These are phyloP conservation scores for Lachancea waltii DNA, from an alignment of 805 yeast genomes.

Conservation along the genomic window DNA sequence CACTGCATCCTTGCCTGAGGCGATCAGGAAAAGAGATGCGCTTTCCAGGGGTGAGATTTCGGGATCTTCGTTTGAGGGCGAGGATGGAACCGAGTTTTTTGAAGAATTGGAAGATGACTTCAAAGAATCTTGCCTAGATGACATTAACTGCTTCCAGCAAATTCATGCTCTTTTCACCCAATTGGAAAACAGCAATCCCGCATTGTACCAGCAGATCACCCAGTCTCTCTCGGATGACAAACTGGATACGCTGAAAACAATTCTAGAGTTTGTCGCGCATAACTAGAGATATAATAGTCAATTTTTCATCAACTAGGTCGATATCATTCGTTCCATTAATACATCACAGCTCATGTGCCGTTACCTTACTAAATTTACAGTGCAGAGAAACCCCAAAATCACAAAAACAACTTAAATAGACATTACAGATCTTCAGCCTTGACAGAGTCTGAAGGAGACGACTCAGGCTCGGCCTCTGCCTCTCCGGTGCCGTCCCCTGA, in stretches of 20 bases:
- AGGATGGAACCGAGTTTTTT: conserved; percentile 46
- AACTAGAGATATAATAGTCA: too few relatives aligned
- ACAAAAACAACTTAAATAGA: background rate
- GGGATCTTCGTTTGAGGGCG: conserved; percentile 24
- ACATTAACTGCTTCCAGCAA: conserved; percentile 59
- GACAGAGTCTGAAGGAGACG: conserved; percentile 8
- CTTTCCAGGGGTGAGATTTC: conserved; percentile 42
- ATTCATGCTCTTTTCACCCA: conserved; percentile 50
- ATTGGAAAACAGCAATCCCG: conserved; percentile 42
- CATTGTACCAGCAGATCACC: conserved; percentile 37
- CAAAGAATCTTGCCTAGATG: conserved; percentile 73
- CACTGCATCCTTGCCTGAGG: conserved; percentile 60
- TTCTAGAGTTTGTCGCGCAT: conserved; percentile 30
- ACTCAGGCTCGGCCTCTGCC: conserved; percentile 6
- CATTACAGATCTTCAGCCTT: conserved; percentile 15
- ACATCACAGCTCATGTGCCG: background rate
- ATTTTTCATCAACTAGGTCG: too few relatives aligned
- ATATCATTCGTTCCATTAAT: background rate
- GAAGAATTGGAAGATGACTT: conserved; percentile 67
- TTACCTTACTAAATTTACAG: too few relatives aligned
- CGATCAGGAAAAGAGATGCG: conserved; percentile 59
- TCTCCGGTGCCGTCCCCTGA: conserved; percentile 2
- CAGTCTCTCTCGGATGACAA: conserved; percentile 28
- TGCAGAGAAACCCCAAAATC: background rate
- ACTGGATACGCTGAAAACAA: conserved; percentile 25